Evolutionary conservation across 176 grass and related monocot species (phyloP).

Genomic region (Phyllostachys edulis): DNA sequence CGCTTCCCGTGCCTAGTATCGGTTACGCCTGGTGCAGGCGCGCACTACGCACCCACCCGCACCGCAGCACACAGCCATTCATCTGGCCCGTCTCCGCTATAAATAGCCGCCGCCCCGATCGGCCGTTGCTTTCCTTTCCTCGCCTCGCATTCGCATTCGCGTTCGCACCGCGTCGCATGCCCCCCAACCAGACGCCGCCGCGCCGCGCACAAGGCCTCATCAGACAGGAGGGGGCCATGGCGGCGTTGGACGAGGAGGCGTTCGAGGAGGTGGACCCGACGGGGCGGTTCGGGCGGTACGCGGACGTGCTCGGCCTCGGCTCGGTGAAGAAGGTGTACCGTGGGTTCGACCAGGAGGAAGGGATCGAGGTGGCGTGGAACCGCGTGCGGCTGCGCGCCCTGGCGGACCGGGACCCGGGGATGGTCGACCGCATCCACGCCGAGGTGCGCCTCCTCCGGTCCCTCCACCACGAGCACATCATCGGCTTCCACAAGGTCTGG

Average conservation of each 20-base stretch:
- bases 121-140: neutral
- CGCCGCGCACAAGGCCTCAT: neutral
- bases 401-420: constrained; percentile 45
- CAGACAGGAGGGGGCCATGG: neutral
- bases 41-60: neutral
- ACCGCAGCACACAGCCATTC: neutral
- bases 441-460: constrained; percentile 83
- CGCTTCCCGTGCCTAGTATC: no score
- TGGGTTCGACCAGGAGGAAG: constrained; percentile 95
- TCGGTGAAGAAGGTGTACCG: constrained; percentile 95
- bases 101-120: constrained; percentile 42
- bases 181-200: constrained; percentile 20
- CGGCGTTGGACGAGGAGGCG: constrained; percentile 54
- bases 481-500: constrained; percentile 81
- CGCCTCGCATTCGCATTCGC: neutral
- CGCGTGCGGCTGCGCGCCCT: constrained; percentile 65
- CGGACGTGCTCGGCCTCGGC: constrained; percentile 66
- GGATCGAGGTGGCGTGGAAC: constrained; percentile 99
- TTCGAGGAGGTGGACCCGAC: constrained; percentile 95
- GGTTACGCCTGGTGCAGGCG: no score
- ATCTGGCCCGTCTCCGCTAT: neutral
- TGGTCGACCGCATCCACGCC: constrained; percentile 69
- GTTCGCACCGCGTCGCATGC: constrained; percentile 5
- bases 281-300: constrained; percentile 82
- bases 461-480: constrained; percentile 83